Base-by-base conservation (phyloP, 192 early-diverging fungal genomes). In the Backusella tuberculispora region DNA sequence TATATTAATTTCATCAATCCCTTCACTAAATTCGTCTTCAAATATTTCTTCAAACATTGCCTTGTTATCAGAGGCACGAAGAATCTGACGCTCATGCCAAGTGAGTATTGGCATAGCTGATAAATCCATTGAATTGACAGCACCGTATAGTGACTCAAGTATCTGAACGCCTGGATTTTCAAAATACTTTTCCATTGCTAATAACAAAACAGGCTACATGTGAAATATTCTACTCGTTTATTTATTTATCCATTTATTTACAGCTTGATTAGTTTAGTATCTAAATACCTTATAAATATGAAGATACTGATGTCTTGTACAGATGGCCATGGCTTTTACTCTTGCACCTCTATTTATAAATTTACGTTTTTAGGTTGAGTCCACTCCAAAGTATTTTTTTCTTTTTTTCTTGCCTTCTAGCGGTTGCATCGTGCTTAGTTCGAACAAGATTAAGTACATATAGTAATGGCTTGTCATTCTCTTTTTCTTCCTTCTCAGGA, bases 241-340 rank as follows among this genome's bases (percentile, higher is more conserved):
- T 26, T 40, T 66, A 10, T 47, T 40, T 66, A n/a, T 40, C 29
- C 34, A 40, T 19, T 38, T 66, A 26, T 66, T 38, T 41, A 67
- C 41, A 42, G n/a, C 8, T 41, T 19, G 41, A 67, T 15, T 41
- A n/a, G 5, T 67, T 34, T 34, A 66, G 37, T 47, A 47, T 12
- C 6, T 8, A 53, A 53, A 65, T 81, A 86, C 88, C 86, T 89
- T 87, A 86, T 96, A 97, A 4, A 96, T 93, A 82, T 98, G 95
- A 40, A 98, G 87, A 78, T 92, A 98, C 69, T 93, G 91, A 81
- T 98, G 92, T 41, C 91, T 86, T 6, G 94, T 95, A 76, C 94
- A 93, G 68, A 98, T 92, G 4, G 96, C 96, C 92, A 98, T 95
- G 1, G 96, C 95, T 77, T 97, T 97, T 21, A 98, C 94, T 46